These are phyloP conservation scores for Geotrichum restrictum DNA, from an alignment of 1,139 yeast species.

Conservation along the genomic window DNA sequence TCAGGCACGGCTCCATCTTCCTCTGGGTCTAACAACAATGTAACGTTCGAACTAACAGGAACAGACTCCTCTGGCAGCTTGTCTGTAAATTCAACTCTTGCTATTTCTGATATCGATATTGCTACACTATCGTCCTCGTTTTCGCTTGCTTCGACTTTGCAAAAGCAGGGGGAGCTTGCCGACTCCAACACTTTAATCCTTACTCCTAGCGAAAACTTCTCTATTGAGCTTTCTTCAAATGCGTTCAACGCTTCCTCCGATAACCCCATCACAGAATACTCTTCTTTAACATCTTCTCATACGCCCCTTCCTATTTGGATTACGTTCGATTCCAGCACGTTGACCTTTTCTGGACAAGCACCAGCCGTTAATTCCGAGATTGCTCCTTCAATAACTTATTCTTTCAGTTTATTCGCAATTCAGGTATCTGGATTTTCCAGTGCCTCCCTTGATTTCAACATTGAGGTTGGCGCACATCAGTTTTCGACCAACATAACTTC, in stretches of 20 bases:
- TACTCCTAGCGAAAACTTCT: constrained; percentile 61
- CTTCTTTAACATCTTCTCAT: constrained; percentile 76
- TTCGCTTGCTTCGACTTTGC: constrained; percentile 25
- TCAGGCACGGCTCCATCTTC: constrained; percentile 62
- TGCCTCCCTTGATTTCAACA: constrained; percentile 61
- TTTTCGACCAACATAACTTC: constrained; percentile 57
- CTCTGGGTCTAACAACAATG: constrained; percentile 26
- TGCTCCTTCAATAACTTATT: constrained; percentile 78
- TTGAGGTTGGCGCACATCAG: constrained; percentile 84
- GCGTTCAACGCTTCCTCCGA: constrained; percentile 53
- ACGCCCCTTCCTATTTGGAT: constrained; percentile 93
- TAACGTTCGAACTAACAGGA: constrained; percentile 54
- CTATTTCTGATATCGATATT: constrained; percentile 46
- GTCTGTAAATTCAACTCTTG: constrained; percentile 50
- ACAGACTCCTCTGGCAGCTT: constrained; percentile 52
- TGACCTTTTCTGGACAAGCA: constrained; percentile 81
- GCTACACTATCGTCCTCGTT: constrained; percentile 28
- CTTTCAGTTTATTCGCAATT: constrained; percentile 73
- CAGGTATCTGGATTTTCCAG: constrained; percentile 76
- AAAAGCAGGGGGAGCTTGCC: constrained; percentile 40
- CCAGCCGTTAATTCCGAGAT: constrained; percentile 79
- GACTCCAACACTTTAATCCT: constrained; percentile 60
- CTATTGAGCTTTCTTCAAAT: constrained; percentile 53
- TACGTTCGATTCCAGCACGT: constrained; percentile 49
- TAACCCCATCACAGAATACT: constrained; percentile 57